A percentile compares a stretch with the other conserved stretches of the same genome.
These are phyloP conservation scores for Cryptosporidium ryanae DNA, from an alignment of 169 alveolate species.

Conservation along the genomic window DNA sequence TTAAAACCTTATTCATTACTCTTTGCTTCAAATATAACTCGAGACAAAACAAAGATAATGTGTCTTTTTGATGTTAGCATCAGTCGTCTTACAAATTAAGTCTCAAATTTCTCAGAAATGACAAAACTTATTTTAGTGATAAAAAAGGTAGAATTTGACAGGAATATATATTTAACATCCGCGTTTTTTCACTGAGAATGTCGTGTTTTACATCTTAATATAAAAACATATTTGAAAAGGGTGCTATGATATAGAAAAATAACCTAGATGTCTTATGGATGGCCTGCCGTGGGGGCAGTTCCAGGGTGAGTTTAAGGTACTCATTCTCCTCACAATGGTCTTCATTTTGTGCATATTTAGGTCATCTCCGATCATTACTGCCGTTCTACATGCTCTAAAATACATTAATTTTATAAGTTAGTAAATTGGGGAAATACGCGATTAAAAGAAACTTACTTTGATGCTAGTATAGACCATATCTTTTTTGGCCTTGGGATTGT, in stretches of 20 bases:
- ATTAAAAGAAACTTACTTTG: slow-evolving; percentile 78
- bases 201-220: too few relatives aligned
- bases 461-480: slow-evolving; percentile 88
- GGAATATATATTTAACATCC: too few relatives aligned
- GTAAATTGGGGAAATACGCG: not conserved
- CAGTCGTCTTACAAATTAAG: too few relatives aligned
- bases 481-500: slow-evolving; percentile 85
- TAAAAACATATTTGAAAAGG: not conserved
- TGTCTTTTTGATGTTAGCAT: too few relatives aligned
- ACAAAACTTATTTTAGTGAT: too few relatives aligned
- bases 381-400: slow-evolving; percentile 95
- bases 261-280: slow-evolving; percentile 91
- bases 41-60: too few relatives aligned
- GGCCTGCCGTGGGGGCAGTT: slow-evolving; percentile 99
- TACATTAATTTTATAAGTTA: not conserved
- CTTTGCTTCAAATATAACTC: too few relatives aligned
- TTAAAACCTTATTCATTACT: too few relatives aligned
- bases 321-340: slow-evolving; percentile 85
- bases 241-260: slow-evolving; percentile 23
- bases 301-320: slow-evolving; percentile 96
- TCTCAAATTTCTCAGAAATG: too few relatives aligned
- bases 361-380: slow-evolving; percentile 96
- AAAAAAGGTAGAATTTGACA: too few relatives aligned
- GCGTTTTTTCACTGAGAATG: too few relatives aligned
- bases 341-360: slow-evolving; percentile 89